Evolutionary conservation across 306 rosid genomes (phyloP).

Genomic region (Citrullus amarus): DNA sequence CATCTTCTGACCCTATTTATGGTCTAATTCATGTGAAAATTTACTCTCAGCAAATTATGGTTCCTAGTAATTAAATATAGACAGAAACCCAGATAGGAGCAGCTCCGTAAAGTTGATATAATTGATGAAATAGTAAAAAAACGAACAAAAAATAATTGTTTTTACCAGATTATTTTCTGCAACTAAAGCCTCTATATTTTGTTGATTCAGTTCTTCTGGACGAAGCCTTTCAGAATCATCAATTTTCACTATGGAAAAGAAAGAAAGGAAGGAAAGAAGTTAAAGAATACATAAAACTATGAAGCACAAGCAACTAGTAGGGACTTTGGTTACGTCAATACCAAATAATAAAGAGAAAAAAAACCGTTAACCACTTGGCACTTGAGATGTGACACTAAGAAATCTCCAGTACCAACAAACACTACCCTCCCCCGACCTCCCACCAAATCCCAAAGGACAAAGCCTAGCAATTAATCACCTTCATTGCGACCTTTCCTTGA

Average conservation of each 20-base stretch:
- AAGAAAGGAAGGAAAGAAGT: not conserved
- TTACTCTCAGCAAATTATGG: not conserved
- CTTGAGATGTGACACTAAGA: not conserved
- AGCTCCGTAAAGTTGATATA: not conserved
- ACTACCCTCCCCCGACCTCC: not conserved
- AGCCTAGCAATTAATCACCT: constrained; percentile 30
- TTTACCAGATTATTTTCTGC: constrained; percentile 91
- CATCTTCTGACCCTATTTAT: not conserved
- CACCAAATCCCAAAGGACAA: not conserved
- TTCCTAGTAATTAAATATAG: not conserved
- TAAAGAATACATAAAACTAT: not conserved
- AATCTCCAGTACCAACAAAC: not conserved
- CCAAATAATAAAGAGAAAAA: not conserved
- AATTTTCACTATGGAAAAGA: constrained; percentile 40
- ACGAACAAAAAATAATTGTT: not conserved
- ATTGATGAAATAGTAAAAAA: not conserved
- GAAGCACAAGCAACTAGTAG: not conserved
- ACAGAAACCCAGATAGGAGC: not conserved
- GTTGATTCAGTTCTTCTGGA: constrained; percentile 96
- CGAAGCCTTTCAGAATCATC: constrained; percentile 81
- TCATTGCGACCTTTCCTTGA: constrained; percentile 48
- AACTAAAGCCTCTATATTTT: constrained; percentile 92
- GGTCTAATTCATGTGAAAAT: not conserved
- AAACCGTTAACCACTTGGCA: not conserved
- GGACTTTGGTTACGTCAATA: not conserved